phyloP scores from a whole-genome alignment of 345 rosid genomes.

The Ceriops zippeliana region DNA sequence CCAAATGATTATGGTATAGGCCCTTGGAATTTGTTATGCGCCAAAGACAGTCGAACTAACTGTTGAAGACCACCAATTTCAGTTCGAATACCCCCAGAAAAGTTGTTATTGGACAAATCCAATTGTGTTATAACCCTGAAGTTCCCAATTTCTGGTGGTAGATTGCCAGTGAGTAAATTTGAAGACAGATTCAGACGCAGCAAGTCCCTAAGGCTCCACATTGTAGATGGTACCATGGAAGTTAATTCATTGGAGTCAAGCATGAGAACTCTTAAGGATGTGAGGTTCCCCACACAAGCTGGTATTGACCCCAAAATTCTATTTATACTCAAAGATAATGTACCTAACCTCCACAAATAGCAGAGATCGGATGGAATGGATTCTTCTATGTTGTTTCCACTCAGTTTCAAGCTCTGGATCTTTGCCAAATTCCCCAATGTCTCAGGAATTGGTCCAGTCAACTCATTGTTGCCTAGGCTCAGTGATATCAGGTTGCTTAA shows the following conservation, averaged over 20 bases:
- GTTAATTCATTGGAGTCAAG: conserved; percentile 12
- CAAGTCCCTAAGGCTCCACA: conserved; percentile 16
- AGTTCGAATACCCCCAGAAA: conserved; percentile 14
- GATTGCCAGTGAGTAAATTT: conserved; percentile 10
- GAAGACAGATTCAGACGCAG: conserved; percentile 17
- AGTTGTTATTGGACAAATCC: conserved; percentile 19
- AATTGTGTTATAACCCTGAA: conserved; percentile 6
- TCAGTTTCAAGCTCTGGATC: conserved; percentile 8
- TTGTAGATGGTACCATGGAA: conserved; percentile 14
- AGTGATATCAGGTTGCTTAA: conserved; percentile 4
- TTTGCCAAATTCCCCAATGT: conserved; percentile 10
- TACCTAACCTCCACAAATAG: not conserved
- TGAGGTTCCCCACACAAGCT: conserved; percentile 9
- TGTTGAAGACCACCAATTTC: conserved; percentile 4
- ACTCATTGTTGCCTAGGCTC: not conserved
- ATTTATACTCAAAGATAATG: conserved; percentile 2
- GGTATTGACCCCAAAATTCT: conserved; percentile 15
- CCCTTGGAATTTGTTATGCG: conserved; percentile 13
- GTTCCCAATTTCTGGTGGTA: conserved; percentile 16
- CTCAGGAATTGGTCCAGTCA: conserved; percentile 10
- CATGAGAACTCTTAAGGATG: not conserved
- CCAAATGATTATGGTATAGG: conserved; percentile 23
- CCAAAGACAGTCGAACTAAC: conserved; percentile 7
- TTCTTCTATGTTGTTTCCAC: conserved; percentile 1
- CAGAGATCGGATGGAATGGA: conserved; percentile 13